Evolutionary conservation across 805 yeast species (phyloP).

Genomic region (Kodamaea lidongshanica): DNA sequence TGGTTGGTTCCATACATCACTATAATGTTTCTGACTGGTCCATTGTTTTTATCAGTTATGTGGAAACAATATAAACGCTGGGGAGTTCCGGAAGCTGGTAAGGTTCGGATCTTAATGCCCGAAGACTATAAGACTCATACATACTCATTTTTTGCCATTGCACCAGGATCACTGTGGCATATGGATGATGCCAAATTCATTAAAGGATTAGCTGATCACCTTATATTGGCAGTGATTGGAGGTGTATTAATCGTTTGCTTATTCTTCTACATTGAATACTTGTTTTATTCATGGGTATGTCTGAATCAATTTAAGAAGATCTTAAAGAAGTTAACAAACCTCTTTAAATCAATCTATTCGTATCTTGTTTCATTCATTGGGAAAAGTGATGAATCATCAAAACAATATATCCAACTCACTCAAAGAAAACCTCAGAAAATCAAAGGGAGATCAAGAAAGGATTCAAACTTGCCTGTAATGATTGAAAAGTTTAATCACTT

Average conservation of each 20-base stretch:
- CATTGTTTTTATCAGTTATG: constrained; percentile 75
- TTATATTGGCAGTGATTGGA: constrained; percentile 60
- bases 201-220: constrained; percentile 67
- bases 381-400: constrained; percentile 2
- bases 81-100: constrained; percentile 62
- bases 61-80: constrained; percentile 85
- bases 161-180: constrained; percentile 92
- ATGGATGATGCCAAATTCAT: constrained; percentile 77
- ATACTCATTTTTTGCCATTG: constrained; percentile 63
- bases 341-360: constrained; percentile 1
- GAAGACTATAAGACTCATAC: constrained; percentile 58
- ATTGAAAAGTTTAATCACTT: constrained; percentile 25
- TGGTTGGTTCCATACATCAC: constrained; percentile 87
- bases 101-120: constrained; percentile 66
- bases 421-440: constrained; percentile 11
- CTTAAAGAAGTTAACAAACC: constrained; percentile 8
- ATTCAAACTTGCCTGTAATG: constrained; percentile 43
- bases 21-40: constrained; percentile 92
- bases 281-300: constrained; percentile 32
- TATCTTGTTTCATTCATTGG: neutral
- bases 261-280: constrained; percentile 33
- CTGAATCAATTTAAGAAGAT: constrained; percentile 24
- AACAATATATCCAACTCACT: constrained; percentile 5
- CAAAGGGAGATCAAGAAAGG: constrained; percentile 45
- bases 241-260: constrained; percentile 56